Conservation (phyloP, 176 grass and related monocot species). For the Musa beccarii region DNA sequence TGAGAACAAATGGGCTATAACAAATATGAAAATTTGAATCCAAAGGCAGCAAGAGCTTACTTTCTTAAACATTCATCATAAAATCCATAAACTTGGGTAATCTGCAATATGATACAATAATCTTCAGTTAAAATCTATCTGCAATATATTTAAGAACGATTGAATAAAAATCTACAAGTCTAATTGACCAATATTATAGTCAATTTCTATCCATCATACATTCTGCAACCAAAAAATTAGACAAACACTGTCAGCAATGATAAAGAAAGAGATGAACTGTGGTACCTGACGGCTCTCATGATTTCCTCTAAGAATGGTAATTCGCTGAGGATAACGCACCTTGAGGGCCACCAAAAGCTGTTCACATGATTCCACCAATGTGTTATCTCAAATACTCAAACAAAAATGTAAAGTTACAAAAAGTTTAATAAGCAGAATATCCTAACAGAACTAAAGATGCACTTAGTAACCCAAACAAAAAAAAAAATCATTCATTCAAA, state of each 20-base stretch:
- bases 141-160: not conserved
- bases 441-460: not conserved
- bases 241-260: not conserved
- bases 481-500: no score
- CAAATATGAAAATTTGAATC: conserved; percentile 3
- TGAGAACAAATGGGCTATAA: conserved; percentile 8
- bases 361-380: not conserved
- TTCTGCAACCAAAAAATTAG: not conserved
- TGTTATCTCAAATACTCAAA: not conserved
- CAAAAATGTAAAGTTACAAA: not conserved
- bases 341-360: conserved; percentile 61
- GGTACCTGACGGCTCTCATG: conserved; percentile 60
- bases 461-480: no score
- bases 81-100: conserved; percentile 77
- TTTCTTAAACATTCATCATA: conserved; percentile 65
- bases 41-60: conserved; percentile 27
- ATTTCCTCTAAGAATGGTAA: conserved; percentile 75
- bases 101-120: conserved; percentile 30
- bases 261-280: not conserved
- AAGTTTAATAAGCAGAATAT: not conserved
- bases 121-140: not conserved
- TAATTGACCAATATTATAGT: not conserved
- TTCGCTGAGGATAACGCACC: conserved; percentile 54
- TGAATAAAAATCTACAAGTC: not conserved
- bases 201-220: not conserved